Evolutionary conservation across 2,329 filamentous ascomycete genomes (phyloP).

Genomic region (Karstenula rhodostoma): DNA sequence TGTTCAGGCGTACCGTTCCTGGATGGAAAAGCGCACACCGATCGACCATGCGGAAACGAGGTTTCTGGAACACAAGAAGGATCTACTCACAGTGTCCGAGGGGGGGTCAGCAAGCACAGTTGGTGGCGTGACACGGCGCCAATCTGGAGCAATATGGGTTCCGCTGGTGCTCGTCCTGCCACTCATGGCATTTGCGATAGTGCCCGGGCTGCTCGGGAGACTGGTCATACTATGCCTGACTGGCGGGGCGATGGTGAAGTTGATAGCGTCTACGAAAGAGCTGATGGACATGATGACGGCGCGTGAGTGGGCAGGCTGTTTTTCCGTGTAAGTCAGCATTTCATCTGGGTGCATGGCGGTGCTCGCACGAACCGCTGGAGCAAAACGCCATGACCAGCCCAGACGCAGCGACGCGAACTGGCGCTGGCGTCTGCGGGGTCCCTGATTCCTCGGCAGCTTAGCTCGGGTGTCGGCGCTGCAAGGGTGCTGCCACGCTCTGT

Average conservation of each 20-base stretch:
- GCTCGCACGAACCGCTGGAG: constrained; percentile 19
- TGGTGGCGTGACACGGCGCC: constrained; percentile 26
- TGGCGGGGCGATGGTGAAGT: constrained; percentile 44
- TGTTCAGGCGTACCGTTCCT: constrained; percentile 62
- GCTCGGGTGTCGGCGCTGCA: neutral
- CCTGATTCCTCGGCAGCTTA: constrained; percentile 8
- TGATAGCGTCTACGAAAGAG: constrained; percentile 45
- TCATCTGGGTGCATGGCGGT: constrained; percentile 13
- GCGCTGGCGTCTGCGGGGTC: constrained; percentile 25
- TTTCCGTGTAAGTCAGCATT: constrained; percentile 49
- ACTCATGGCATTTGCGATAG: constrained; percentile 53
- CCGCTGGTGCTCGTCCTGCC: constrained; percentile 51
- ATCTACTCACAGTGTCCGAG: constrained; percentile 58
- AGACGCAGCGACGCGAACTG: constrained; percentile 12
- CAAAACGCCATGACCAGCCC: constrained; percentile 16
- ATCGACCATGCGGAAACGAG: constrained; percentile 67
- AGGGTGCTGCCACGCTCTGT: constrained; percentile 2
- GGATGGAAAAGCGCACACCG: constrained; percentile 62
- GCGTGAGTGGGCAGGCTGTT: constrained; percentile 51
- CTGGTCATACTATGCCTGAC: constrained; percentile 51
- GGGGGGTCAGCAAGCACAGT: constrained; percentile 27
- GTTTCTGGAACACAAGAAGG: constrained; percentile 65
- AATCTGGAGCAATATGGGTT: constrained; percentile 43
- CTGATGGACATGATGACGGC: constrained; percentile 46
- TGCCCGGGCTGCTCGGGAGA: constrained; percentile 52